Percentiles rank a stretch among this genome's conserved stretches.
Evolutionary conservation across 345 rosid genomes (phyloP).

Genomic region (Populus deltoides): DNA sequence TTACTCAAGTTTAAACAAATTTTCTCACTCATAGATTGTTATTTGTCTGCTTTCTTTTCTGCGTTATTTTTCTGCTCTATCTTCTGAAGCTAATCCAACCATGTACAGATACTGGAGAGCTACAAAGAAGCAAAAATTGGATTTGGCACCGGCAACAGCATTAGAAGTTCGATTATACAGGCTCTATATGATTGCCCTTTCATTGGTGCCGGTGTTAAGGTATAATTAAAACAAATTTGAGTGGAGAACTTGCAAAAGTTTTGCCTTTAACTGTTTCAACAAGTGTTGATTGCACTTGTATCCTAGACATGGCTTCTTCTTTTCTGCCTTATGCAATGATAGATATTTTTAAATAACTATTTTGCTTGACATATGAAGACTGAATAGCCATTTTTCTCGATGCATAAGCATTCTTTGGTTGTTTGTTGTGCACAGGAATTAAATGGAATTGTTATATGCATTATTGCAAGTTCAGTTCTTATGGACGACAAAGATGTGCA

Average conservation of each 20-base stretch:
- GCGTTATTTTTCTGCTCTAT: conserved; percentile 4
- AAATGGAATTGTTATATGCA: conserved; percentile 57
- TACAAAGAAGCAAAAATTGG: conserved; percentile 81
- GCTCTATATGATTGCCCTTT: conserved; percentile 85
- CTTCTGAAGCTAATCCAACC: conserved; percentile 16
- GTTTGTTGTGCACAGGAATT: conserved; percentile 42
- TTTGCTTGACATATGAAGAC: not conserved
- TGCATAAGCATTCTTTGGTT: conserved; percentile 5
- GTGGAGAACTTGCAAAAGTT: not conserved
- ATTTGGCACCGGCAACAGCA: conserved; percentile 74
- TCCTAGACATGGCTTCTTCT: not conserved
- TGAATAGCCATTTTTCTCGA: not conserved
- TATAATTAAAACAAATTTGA: conserved; percentile 22
- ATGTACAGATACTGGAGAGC: conserved; percentile 57
- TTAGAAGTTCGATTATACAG: conserved; percentile 53
- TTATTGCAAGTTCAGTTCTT: conserved; percentile 53
- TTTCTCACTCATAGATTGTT: conserved; percentile 5
- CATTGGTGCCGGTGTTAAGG: conserved; percentile 69
- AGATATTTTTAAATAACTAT: not conserved
- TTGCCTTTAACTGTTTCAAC: not conserved
- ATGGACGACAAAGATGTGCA: conserved; percentile 40
- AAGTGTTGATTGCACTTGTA: not conserved
- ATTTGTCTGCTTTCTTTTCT: not conserved
- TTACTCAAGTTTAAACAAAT: conserved; percentile 4
- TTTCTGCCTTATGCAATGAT: not conserved